Evolutionary conservation across 73 alveolate genomes (phyloP).

Genomic region (Paramecium sonneborni): DNA sequence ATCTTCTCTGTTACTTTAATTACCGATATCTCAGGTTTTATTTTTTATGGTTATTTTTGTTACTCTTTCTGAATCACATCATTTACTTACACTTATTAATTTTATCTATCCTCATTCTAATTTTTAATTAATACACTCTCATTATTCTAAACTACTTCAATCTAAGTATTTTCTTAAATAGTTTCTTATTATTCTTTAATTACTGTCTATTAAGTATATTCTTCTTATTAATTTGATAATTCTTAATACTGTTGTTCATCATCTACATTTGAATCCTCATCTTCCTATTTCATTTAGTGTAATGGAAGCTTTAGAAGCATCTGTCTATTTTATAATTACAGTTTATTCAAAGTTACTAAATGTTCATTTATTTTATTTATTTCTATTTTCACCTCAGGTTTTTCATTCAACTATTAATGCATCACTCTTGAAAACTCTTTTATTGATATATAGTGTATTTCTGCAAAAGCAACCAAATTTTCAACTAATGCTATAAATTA

Average conservation of each 20-base stretch:
- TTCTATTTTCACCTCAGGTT: not conserved
- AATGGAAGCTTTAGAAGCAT: not conserved
- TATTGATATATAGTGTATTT: not conserved
- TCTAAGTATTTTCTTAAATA: not conserved
- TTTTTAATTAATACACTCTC: no score
- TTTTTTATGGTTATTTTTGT: not conserved
- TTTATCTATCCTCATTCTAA: not conserved
- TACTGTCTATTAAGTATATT: not conserved
- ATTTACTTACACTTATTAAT: not conserved
- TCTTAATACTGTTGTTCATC: no score
- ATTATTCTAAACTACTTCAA: not conserved
- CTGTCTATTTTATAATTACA: not conserved
- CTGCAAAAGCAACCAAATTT: conserved; percentile 20
- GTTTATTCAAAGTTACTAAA: not conserved
- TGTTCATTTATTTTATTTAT: not conserved
- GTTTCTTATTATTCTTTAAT: not conserved
- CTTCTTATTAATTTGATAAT: not conserved
- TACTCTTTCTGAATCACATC: not conserved
- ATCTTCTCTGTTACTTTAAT: not conserved
- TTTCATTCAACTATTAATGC: conserved; percentile 16
- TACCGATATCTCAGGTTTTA: not conserved
- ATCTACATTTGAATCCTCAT: no score
- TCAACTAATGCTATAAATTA: not conserved
- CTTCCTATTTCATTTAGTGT: no score
- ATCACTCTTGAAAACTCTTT: conserved; percentile 15